Conservation (phyloP, 768 basidiomycete species). For the Serendipita vermifera region DNA sequence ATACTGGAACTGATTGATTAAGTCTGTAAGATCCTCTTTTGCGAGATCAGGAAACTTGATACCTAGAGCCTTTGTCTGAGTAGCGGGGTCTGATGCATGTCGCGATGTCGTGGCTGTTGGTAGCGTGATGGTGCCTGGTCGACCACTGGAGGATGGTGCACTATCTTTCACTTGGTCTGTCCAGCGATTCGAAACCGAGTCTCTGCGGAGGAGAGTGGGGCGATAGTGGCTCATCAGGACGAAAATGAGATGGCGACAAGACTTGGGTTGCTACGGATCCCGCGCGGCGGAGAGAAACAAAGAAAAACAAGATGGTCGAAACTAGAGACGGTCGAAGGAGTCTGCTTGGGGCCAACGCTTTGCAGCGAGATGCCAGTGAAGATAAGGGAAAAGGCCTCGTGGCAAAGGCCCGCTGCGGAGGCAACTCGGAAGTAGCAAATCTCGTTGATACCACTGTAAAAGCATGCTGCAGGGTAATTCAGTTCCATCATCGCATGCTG, state of each 20-base stretch:
- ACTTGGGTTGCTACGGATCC: not conserved
- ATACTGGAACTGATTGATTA: not conserved
- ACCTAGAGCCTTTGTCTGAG: not conserved
- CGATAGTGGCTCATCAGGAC: not conserved
- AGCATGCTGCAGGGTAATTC: too few relatives aligned
- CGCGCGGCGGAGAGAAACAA: not conserved
- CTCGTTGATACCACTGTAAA: too few relatives aligned
- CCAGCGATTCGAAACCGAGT: constrained; percentile 7
- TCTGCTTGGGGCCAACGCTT: too few relatives aligned
- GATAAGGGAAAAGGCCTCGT: constrained; percentile 8
- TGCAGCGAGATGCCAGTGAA: too few relatives aligned
- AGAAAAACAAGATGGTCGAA: not conserved
- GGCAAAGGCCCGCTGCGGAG: too few relatives aligned
- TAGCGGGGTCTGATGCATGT: not conserved
- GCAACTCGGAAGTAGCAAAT: too few relatives aligned
- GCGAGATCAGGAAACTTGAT: not conserved
- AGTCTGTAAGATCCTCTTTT: not conserved
- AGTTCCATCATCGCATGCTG: too few relatives aligned
- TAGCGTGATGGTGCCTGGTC: not conserved
- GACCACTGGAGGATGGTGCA: not conserved
- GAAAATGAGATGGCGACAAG: not conserved
- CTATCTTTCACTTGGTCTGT: not conserved
- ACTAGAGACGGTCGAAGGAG: too few relatives aligned
- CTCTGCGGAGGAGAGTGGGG: not conserved
- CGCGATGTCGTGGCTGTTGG: not conserved